Percentiles rank a stretch among this genome's conserved stretches.
Conservation (phyloP, 805 yeast genomes). For the Zygotorulaspora florentina region DNA sequence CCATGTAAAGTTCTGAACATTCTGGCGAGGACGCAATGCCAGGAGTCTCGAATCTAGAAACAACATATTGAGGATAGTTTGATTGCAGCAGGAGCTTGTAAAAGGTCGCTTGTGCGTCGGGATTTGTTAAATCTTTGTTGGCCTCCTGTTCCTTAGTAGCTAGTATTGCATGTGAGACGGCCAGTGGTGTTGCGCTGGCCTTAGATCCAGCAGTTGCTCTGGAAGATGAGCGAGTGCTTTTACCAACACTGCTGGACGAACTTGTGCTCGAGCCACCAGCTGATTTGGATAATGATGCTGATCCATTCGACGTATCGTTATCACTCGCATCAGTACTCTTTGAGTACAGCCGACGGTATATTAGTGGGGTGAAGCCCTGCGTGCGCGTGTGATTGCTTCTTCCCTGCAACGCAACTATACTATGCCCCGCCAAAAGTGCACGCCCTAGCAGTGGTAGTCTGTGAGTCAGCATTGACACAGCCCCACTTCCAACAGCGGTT, state of each 20-base stretch:
- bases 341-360: constrained; percentile 13
- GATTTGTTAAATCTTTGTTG: constrained; percentile 63
- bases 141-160: constrained; percentile 82
- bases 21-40: constrained; percentile 84
- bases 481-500: constrained; percentile 11
- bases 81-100: constrained; percentile 69
- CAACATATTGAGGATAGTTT: constrained; percentile 92
- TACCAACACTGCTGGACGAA: background rate
- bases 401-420: background rate
- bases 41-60: constrained; percentile 89
- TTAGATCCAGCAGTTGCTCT: background rate
- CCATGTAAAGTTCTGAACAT: constrained; percentile 72
- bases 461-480: constrained; percentile 5
- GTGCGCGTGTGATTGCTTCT: background rate
- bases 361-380: constrained; percentile 1
- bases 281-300: background rate
- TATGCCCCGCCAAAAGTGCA: constrained; percentile 3
- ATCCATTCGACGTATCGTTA: background rate
- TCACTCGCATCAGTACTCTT: constrained; percentile 5
- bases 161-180: constrained; percentile 38
- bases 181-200: constrained; percentile 1
- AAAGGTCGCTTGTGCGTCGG: constrained; percentile 76
- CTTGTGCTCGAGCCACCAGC: background rate
- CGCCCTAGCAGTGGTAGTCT: constrained; percentile 5
- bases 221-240: background rate